These are phyloP conservation scores for Sordariomycetes sp. DNA, from an alignment of 2,329 filamentous ascomycete species.

Conservation along the genomic window DNA sequence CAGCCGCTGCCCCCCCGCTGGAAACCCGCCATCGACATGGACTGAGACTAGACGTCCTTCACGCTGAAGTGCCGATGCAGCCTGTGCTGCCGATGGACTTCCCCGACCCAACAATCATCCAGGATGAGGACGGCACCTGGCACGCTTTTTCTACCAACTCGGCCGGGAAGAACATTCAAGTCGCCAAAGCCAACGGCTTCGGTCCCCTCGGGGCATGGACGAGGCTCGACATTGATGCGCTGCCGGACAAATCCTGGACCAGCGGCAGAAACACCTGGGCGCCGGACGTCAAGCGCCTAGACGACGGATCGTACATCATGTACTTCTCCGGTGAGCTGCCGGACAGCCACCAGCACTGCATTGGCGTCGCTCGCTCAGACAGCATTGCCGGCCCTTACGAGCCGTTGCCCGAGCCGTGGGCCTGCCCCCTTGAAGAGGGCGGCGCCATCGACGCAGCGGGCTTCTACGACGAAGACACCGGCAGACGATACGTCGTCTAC, in stretches of 20 bases:
- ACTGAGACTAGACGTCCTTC: background rate
- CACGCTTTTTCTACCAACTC: slow-evolving; percentile 50
- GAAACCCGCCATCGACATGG: background rate
- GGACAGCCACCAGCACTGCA: slow-evolving; percentile 38
- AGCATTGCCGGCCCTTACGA: slow-evolving; percentile 41
- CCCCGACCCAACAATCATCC: slow-evolving; percentile 43
- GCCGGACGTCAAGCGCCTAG: slow-evolving; percentile 45
- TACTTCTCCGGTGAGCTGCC: slow-evolving; percentile 46
- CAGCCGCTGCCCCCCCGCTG: background rate
- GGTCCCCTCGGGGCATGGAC: slow-evolving; percentile 38
- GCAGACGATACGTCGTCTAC: slow-evolving; percentile 50
- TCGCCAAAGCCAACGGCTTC: slow-evolving; percentile 31
- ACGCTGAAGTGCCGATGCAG: background rate
- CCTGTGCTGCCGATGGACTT: slow-evolving; percentile 29
- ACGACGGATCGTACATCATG: slow-evolving; percentile 45
- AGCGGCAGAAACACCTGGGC: slow-evolving; percentile 48
- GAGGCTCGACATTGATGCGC: slow-evolving; percentile 39
- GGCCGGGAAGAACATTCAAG: slow-evolving; percentile 41
- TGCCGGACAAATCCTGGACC: slow-evolving; percentile 47
- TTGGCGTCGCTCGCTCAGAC: slow-evolving; percentile 44
- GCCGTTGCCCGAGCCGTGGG: slow-evolving; percentile 35
- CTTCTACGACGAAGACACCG: slow-evolving; percentile 43
- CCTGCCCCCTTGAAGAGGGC: slow-evolving; percentile 41
- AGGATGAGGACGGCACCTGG: slow-evolving; percentile 36
- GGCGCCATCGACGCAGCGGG: slow-evolving; percentile 56